Evolutionary conservation across 352 stramenopile species (phyloP).

Genomic region (Phytophthora megakarya): DNA sequence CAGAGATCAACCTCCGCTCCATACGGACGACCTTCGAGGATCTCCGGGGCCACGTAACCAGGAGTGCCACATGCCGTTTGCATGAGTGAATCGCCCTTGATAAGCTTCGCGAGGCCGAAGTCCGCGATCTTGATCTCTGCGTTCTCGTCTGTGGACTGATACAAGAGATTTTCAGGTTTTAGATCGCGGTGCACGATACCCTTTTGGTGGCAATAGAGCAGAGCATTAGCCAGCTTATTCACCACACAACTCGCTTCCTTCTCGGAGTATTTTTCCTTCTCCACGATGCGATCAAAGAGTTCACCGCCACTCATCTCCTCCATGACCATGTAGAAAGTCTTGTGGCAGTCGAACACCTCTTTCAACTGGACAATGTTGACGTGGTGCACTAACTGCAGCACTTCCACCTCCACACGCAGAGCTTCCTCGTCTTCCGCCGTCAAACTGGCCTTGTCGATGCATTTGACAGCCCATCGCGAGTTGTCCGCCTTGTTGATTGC

Average conservation of each 20-base stretch:
- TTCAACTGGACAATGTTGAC: conserved; percentile 88
- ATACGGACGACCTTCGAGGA: conserved; percentile 93
- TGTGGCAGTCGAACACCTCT: conserved; percentile 88
- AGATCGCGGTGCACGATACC: conserved; percentile 92
- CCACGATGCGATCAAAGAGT: conserved; percentile 93
- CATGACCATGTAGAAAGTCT: conserved; percentile 94
- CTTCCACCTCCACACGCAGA: conserved; percentile 81
- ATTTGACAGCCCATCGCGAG: conserved; percentile 83
- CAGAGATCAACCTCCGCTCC: conserved; percentile 95
- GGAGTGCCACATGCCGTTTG: conserved; percentile 96
- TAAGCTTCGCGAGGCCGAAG: conserved; percentile 91
- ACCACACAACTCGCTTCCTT: conserved; percentile 86
- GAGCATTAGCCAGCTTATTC: conserved; percentile 79
- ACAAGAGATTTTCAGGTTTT: conserved; percentile 91
- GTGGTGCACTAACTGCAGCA: conserved; percentile 84
- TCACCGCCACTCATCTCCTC: conserved; percentile 91
- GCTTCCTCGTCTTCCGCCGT: conserved; percentile 83
- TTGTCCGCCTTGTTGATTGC: conserved; percentile 80
- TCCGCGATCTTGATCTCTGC: conserved; percentile 94
- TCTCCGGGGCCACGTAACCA: conserved; percentile 97
- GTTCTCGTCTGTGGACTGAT: conserved; percentile 86
- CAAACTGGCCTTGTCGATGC: conserved; percentile 83
- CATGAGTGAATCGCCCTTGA: conserved; percentile 93
- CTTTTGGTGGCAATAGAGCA: conserved; percentile 89
- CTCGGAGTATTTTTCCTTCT: conserved; percentile 93